Base-by-base conservation (phyloP, 306 rosid species). In the Casuarina glauca region DNA sequence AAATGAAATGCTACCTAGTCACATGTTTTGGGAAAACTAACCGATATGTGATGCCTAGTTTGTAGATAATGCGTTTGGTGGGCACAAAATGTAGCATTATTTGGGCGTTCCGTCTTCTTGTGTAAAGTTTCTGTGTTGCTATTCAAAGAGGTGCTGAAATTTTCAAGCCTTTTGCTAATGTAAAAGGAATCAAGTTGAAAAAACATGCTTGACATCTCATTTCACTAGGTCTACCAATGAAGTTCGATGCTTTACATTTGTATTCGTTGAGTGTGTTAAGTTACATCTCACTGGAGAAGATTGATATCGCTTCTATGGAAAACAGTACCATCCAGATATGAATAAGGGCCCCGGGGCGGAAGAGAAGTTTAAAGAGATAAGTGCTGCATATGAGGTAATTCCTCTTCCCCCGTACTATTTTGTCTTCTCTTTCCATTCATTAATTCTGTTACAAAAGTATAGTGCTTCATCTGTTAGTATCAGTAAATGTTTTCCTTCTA, bases 371-470 rank as follows among this genome's bases (percentile, higher is more conserved):
- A 92, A 95, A 81, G 96, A 93, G 87, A 95, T 95, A 72, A 90
- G 97, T 84, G 93, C 96, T 82, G 99, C 97, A 35, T 95, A 95
- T 51, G 97, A 95, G 99, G 97, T 95, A 82, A 81, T 82, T 80
- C 78, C 84, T 61, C 73, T 74, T 50, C 42, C 44, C 38, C 38
- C 70, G 70, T 63, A 70, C 49, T 26, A 54, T 12, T 3, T 53
- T 73, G 20, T 80, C 54, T 54, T 5, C 39, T 78, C 63, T 42
- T 26, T 74, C 70, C 54, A 43, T 60, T 72, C 42, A 12, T 41
- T 45, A 19, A 43, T 39, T 74, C 26, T 70, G 51, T 75, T 41
- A 36, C 44, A 17, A 4, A 6, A 48, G 35, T 42, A 5, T 46
- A 17, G 3, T 44, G 16, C 46, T 64, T 50, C 71, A 52, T 57